phyloP scores from a whole-genome alignment of 2,329 filamentous ascomycete species.

The Colletotrichum sp. region DNA sequence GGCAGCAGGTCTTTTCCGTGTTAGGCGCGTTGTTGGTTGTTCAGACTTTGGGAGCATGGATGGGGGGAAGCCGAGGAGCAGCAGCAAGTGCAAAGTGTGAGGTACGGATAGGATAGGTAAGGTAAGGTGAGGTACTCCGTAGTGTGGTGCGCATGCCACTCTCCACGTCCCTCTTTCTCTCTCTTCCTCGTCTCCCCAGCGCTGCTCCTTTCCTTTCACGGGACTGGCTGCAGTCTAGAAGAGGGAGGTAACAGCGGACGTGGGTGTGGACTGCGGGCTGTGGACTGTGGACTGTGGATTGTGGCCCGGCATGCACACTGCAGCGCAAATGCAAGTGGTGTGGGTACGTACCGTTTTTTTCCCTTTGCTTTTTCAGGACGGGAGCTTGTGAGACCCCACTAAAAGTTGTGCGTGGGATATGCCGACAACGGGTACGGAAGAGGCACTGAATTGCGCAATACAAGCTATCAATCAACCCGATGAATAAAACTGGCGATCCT shows the following conservation, averaged over 20 bases:
- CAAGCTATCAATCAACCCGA: not conserved
- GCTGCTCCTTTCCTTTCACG: not conserved
- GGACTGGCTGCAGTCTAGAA: not conserved
- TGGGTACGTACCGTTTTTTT: conserved; percentile 1
- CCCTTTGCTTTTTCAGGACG: conserved; percentile 4
- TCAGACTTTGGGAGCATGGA: not conserved
- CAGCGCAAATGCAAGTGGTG: not conserved
- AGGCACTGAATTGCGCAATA: conserved; percentile 3
- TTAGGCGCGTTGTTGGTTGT: conserved; percentile 6
- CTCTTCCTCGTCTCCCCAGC: not conserved
- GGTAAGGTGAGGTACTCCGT: not conserved
- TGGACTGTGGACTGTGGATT: not conserved
- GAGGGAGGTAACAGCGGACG: not conserved
- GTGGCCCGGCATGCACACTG: not conserved
- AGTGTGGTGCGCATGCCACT: not conserved
- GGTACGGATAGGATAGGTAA: not conserved
- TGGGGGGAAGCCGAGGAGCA: not conserved
- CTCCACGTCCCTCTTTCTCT: not conserved
- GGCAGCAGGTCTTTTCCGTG: not conserved
- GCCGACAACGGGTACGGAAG: conserved; percentile 13
- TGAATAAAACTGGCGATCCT: not conserved
- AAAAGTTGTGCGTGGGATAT: conserved; percentile 17
- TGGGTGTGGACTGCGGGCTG: not conserved
- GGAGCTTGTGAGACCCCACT: conserved; percentile 10
- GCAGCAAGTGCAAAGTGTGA: not conserved